Base-by-base conservation (phyloP, 2,329 filamentous ascomycete species). In the Calonectria multiphialidica region DNA sequence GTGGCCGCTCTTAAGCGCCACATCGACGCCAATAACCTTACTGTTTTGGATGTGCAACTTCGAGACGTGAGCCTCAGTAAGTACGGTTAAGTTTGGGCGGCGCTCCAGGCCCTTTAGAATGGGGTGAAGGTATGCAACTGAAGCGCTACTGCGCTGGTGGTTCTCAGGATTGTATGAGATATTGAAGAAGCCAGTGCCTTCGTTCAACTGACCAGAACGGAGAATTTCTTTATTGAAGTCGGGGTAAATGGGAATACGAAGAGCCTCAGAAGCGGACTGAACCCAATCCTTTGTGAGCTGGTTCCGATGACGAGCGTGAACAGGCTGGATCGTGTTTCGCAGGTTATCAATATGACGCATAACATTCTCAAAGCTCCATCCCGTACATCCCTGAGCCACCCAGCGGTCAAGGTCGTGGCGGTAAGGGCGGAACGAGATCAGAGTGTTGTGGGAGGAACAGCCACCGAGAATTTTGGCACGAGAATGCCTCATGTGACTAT, bases 391-490 rank as follows among this genome's bases (percentile, higher is more conserved):
- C 78, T 93, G 87, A 37, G 89, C 89, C 80, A 94, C 91, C 94
- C 94, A 96, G 77, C 92, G 88, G 81, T 92, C 87, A 83, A 92
- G 90, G 84, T 96, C 94, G 83, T 95, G 95, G 83, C 94, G 91
- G 80, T 95, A 95, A 2, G 94, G 93, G 37, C 94, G 90, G 88
- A 95, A 96, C 10, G 93, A 95, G 81, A 96, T 95, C 76, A 96
- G 86, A 8, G 94, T 96, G 84, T 96, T 96, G 87, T 96, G 94
- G 73, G 92, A 94, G 45, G 93, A 95, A 87, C 94, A 96, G 73
- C 94, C 94, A 77, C 94, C 94, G 21, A 96, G 88, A n/a, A 96
- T 93, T 86, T 96, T 96, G 70, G 94, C 94, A 73, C 94, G 91
- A 16, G 94, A 95, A 86, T 96, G 94, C 72, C 93, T 90, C 84